Percentiles rank a stretch among this genome's conserved stretches.
Conservation (phyloP, 2,329 filamentous ascomycete genomes). For the Talaromyces islandicus region DNA sequence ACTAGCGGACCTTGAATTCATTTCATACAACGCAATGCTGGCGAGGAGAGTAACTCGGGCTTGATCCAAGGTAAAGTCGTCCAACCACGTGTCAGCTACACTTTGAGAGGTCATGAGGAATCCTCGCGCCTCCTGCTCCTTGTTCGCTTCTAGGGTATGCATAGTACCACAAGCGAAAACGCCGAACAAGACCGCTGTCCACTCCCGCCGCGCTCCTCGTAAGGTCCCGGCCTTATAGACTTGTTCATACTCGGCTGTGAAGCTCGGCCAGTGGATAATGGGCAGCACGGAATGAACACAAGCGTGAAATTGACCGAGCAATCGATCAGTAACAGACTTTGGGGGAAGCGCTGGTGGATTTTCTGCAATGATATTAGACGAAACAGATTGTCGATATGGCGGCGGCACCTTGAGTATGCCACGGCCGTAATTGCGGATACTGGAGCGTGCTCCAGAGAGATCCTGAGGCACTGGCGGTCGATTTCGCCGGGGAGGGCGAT, state of each 20-base stretch:
- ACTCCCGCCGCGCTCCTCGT: constrained; percentile 58
- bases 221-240: constrained; percentile 64
- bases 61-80: constrained; percentile 70
- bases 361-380: constrained; percentile 46
- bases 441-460: constrained; percentile 64
- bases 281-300: constrained; percentile 77
- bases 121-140: constrained; percentile 54
- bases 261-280: constrained; percentile 81
- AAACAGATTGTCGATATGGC: constrained; percentile 54
- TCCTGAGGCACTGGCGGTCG: constrained; percentile 60
- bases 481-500: constrained; percentile 59
- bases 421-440: constrained; percentile 66
- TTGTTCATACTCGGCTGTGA: constrained; percentile 68
- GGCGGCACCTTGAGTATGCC: constrained; percentile 76
- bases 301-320: constrained; percentile 69
- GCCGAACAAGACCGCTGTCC: constrained; percentile 74
- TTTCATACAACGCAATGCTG: constrained; percentile 75
- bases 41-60: constrained; percentile 66
- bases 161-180: constrained; percentile 78
- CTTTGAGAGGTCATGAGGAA: constrained; percentile 66
- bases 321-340: constrained; percentile 61
- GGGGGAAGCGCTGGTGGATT: constrained; percentile 63
- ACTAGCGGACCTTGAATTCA: constrained; percentile 77
- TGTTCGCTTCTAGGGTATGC: constrained; percentile 55
- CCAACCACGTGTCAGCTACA: constrained; percentile 73